Evolutionary conservation across 192 early-diverging fungal genomes (phyloP).

Genomic region (Polychytrium aggregatum): DNA sequence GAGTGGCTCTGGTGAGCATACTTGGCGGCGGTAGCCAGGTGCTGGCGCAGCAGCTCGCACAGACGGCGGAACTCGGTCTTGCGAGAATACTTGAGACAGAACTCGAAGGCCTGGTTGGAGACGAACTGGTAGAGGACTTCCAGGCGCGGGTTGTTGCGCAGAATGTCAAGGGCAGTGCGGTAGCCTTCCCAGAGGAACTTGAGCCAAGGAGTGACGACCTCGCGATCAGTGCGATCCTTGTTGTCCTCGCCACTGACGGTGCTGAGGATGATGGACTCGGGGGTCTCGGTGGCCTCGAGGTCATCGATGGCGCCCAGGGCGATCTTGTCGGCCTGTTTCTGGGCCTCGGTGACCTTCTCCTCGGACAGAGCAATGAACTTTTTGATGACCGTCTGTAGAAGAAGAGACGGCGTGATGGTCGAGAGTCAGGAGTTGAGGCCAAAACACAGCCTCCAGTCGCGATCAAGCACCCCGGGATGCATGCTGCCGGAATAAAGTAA

Average conservation of each 20-base stretch:
- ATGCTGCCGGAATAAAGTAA: too few species aligned
- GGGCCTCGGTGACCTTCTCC: conserved; percentile 78
- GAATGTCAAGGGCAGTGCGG: conserved; percentile 88
- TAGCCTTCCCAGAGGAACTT: conserved; percentile 99
- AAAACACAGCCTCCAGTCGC: too few species aligned
- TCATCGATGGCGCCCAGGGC: conserved; percentile 79
- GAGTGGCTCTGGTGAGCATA: conserved; percentile 83
- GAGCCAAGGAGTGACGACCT: conserved; percentile 96
- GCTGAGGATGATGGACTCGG: conserved; percentile 91
- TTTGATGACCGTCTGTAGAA: conserved; percentile 64
- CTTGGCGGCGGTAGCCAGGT: conserved; percentile 80
- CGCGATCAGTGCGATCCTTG: conserved; percentile 95
- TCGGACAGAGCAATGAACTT: conserved; percentile 80
- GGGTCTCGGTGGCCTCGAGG: conserved; percentile 91
- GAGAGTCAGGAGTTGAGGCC: background rate
- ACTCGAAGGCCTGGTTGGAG: conserved; percentile 88
- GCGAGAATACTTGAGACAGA: conserved; percentile 88
- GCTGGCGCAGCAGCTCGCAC: conserved; percentile 91
- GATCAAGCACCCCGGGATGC: too few species aligned
- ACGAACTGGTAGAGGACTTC: conserved; percentile 87
- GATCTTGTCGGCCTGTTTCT: conserved; percentile 81
- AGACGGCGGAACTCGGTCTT: conserved; percentile 98
- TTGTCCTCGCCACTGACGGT: conserved; percentile 87
- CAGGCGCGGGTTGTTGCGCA: conserved; percentile 91
- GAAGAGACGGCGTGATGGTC: background rate